These are phyloP conservation scores for Magnaporthiopsis poae DNA, from an alignment of 2,329 filamentous ascomycete species.

Conservation along the genomic window DNA sequence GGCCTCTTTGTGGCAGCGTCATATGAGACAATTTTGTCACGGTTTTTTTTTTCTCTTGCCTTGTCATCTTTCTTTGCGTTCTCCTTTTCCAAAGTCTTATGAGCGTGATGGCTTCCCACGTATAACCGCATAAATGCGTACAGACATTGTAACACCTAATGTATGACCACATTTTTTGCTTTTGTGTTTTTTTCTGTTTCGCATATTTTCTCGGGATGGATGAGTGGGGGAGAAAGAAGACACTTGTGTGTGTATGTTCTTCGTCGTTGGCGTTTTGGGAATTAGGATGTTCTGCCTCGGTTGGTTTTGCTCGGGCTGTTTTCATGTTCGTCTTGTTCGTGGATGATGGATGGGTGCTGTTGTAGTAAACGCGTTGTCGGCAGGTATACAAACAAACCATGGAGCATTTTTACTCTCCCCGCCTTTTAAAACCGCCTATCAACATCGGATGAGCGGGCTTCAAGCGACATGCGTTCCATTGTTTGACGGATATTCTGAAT, in stretches of 20 bases:
- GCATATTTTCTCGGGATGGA: conserved; percentile 1
- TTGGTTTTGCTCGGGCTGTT: not conserved
- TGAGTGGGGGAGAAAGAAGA: not conserved
- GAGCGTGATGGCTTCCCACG: not conserved
- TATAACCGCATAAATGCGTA: not conserved
- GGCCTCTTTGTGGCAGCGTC: not conserved
- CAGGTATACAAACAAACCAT: not conserved
- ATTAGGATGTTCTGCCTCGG: too few relatives aligned
- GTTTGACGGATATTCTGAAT: too few relatives aligned
- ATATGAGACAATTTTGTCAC: not conserved
- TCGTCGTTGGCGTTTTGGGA: not conserved
- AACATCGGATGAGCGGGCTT: too few relatives aligned
- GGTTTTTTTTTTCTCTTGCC: not conserved
- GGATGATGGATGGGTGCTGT: not conserved
- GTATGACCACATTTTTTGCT: conserved; percentile 1
- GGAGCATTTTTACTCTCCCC: too few relatives aligned
- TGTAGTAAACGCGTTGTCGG: not conserved
- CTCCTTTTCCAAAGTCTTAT: not conserved
- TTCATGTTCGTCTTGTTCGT: not conserved
- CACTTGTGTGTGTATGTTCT: not conserved
- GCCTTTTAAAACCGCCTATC: too few relatives aligned
- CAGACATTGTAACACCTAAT: not conserved
- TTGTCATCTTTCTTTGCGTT: not conserved
- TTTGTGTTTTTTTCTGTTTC: not conserved
- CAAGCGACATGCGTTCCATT: too few relatives aligned